phyloP scores from a whole-genome alignment of 345 rosid species.

The Syzygium jambos region DNA sequence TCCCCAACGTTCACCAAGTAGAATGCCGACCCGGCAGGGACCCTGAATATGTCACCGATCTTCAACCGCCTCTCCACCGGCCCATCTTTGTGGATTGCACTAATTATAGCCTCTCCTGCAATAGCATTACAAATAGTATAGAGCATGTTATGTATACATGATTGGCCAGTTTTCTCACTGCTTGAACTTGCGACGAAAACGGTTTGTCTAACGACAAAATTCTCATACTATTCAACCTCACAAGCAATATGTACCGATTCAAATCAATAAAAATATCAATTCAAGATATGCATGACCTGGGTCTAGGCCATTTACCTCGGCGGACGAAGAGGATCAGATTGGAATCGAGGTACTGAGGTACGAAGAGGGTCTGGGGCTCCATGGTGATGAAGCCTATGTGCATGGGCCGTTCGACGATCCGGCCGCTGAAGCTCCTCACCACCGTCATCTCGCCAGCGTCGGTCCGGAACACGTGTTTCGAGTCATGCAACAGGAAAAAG shows the following conservation, averaged over 20 bases:
- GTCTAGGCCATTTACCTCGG: slow-evolving; percentile 26
- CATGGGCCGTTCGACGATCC: slow-evolving; percentile 46
- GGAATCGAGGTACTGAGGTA: slow-evolving; percentile 84
- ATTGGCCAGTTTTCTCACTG: neutral
- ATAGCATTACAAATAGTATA: neutral
- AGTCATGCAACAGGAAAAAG: slow-evolving; percentile 44
- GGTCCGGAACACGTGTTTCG: slow-evolving; percentile 48
- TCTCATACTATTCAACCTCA: neutral
- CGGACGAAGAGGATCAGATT: slow-evolving; percentile 62
- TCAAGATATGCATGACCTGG: neutral
- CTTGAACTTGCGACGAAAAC: neutral
- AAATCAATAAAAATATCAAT: neutral
- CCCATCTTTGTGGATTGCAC: slow-evolving; percentile 44
- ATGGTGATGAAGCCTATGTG: slow-evolving; percentile 86
- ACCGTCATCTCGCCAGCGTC: slow-evolving; percentile 77
- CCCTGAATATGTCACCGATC: slow-evolving; percentile 52
- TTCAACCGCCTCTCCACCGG: slow-evolving; percentile 48
- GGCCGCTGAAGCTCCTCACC: slow-evolving; percentile 34
- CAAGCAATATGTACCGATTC: neutral
- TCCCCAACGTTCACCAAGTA: slow-evolving; percentile 61
- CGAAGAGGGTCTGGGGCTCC: slow-evolving; percentile 72
- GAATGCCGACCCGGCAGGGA: slow-evolving; percentile 74
- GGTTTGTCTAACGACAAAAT: neutral
- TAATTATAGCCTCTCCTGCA: slow-evolving; percentile 82
- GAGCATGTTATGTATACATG: neutral